These are phyloP conservation scores for Leccinellum albellum DNA, from an alignment of 768 basidiomycete species.

Conservation along the genomic window DNA sequence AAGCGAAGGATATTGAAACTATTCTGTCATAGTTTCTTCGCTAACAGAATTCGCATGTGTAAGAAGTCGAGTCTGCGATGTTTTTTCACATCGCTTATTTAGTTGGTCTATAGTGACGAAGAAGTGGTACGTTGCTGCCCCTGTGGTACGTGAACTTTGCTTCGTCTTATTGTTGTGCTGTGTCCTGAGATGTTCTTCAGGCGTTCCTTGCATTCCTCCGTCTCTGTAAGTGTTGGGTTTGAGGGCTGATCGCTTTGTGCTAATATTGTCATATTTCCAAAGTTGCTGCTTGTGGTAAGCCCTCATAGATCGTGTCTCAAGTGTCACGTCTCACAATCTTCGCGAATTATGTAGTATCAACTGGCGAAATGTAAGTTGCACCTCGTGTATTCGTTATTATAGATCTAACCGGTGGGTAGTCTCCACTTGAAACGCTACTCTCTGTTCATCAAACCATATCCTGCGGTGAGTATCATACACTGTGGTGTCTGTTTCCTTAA, in stretches of 20 bases:
- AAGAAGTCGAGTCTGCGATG: neutral
- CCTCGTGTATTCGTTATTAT: rapidly evolving
- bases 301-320: neutral
- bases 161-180: neutral
- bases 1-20: neutral
- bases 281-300: slow-evolving; percentile 32
- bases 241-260: neutral
- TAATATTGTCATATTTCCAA: slow-evolving; percentile 8
- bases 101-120: slow-evolving; percentile 25
- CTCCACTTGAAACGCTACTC: slow-evolving; percentile 29
- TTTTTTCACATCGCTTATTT: neutral
- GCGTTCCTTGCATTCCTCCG: slow-evolving; percentile 32
- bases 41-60: slow-evolving; percentile 34
- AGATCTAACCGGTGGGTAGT: slow-evolving; percentile 3
- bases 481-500: neutral
- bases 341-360: slow-evolving; percentile 22
- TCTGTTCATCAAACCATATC: slow-evolving; percentile 30
- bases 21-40: slow-evolving; percentile 24
- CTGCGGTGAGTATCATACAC: slow-evolving; percentile 13
- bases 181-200: neutral
- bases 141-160: slow-evolving; percentile 17
- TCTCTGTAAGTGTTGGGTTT: slow-evolving; percentile 23
- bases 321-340: neutral
- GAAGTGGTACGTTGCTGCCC: slow-evolving; percentile 30
- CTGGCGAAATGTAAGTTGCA: slow-evolving; percentile 28